Evolutionary conservation across 371 early-diverging fungal genomes (phyloP).

Genomic region (Mucor irregularis): DNA sequence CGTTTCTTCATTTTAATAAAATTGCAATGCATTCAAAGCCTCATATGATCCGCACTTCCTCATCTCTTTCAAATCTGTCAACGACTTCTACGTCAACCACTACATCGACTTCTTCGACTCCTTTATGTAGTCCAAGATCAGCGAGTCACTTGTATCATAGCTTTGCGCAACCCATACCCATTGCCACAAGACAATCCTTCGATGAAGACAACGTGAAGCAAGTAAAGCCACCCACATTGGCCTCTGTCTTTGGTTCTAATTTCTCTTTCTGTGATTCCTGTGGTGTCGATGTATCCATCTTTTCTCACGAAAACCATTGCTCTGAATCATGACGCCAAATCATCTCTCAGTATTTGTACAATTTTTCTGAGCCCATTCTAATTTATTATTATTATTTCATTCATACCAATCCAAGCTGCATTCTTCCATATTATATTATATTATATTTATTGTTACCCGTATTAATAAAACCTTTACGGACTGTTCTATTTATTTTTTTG

Average conservation of each 20-base stretch:
- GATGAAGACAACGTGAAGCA: too few species aligned
- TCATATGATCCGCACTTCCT: too few species aligned
- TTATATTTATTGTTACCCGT: not conserved
- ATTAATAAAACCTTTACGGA: not conserved
- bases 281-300: slow-evolving; percentile 22
- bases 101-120: too few species aligned
- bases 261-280: slow-evolving; percentile 15
- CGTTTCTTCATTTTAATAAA: too few species aligned
- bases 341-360: not conserved
- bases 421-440: not conserved
- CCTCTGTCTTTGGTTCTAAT: not conserved
- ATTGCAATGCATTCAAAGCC: too few species aligned
- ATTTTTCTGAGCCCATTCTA: too few species aligned
- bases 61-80: too few species aligned
- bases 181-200: too few species aligned
- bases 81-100: too few species aligned
- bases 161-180: too few species aligned
- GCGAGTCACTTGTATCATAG: too few species aligned
- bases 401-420: not conserved
- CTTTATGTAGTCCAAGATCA: too few species aligned
- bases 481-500: not conserved
- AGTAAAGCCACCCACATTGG: not conserved
- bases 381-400: not conserved
- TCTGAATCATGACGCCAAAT: not conserved
- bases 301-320: slow-evolving; percentile 20